Percentiles rank a stretch among this genome's conserved stretches.
phyloP scores from a whole-genome alignment of 2,329 filamentous ascomycete genomes.

The Botrytis fabae region DNA sequence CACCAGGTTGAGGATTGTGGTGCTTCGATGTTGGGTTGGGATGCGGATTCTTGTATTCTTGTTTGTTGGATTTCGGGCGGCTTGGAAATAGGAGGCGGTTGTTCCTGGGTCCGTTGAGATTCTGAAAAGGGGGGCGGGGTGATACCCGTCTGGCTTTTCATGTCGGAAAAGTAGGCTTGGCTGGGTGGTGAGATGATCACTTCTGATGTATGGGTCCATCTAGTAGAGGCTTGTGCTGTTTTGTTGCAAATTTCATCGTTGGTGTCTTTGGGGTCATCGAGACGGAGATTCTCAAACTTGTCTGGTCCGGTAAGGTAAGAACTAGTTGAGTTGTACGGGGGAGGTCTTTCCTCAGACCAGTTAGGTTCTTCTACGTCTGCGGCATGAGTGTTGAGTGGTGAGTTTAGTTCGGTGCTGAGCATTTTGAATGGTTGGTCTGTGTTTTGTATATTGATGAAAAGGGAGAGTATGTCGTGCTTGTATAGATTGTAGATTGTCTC shows the following conservation, averaged over 20 bases:
- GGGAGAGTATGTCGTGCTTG: not conserved
- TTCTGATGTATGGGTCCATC: not conserved
- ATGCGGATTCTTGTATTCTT: not conserved
- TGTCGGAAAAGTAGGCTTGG: not conserved
- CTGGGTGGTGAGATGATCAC: not conserved
- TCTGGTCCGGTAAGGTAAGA: not conserved
- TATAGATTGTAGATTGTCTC: not conserved
- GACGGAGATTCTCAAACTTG: not conserved
- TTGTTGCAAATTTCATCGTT: not conserved
- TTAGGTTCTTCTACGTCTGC: not conserved
- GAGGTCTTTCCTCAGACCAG: not conserved
- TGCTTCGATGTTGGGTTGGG: not conserved
- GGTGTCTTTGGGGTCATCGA: not conserved
- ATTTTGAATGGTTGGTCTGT: not conserved
- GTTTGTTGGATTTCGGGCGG: not conserved
- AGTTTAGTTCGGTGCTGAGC: no score
- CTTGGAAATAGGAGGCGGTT: not conserved
- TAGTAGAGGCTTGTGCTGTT: not conserved
- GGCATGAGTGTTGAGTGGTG: no score
- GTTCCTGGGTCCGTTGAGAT: not conserved
- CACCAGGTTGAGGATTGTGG: not conserved
- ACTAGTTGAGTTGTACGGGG: not conserved
- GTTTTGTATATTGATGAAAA: not conserved
- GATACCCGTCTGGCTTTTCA: accelerated
- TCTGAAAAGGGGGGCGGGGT: not conserved